Conservation (phyloP, 2,329 filamentous ascomycete species). For the Sclerotiophoma versabilis region DNA sequence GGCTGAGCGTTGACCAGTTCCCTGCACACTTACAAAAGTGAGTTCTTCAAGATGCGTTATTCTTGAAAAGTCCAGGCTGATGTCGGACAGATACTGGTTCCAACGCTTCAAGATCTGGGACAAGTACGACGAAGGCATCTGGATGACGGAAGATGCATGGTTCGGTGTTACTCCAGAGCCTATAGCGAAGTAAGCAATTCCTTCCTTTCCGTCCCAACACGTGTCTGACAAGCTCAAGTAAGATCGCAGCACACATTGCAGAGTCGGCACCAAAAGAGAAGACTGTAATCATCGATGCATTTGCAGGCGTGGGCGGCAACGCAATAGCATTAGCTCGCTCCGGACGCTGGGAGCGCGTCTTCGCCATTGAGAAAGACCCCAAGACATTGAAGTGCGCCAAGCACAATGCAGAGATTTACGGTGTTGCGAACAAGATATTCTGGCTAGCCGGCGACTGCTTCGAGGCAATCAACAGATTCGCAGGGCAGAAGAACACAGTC, state of each 20-base stretch:
- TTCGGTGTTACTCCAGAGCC: constrained; percentile 96
- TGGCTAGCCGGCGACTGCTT: constrained; percentile 93
- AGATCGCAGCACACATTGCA: constrained; percentile 77
- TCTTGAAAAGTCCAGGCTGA: not conserved
- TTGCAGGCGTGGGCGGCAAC: constrained; percentile 92
- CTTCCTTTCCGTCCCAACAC: not conserved
- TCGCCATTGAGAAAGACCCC: constrained; percentile 86
- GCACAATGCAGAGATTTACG: constrained; percentile 88
- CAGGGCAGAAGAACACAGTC: constrained; percentile 61
- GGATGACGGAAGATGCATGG: constrained; percentile 93
- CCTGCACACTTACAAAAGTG: constrained; percentile 87
- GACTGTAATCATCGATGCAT: constrained; percentile 81
- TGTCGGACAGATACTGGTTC: constrained; percentile 78
- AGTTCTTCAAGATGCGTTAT: constrained; percentile 22
- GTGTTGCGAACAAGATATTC: constrained; percentile 76
- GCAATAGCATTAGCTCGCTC: constrained; percentile 91
- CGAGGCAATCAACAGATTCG: constrained; percentile 66
- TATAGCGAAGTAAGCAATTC: constrained; percentile 71
- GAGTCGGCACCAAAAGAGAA: constrained; percentile 62
- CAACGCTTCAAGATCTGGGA: constrained; percentile 89
- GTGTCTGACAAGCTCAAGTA: constrained; percentile 51
- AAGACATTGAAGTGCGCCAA: constrained; percentile 87
- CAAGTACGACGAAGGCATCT: constrained; percentile 84
- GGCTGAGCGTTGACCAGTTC: constrained; percentile 72
- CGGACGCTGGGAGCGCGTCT: constrained; percentile 79